A percentile compares a stretch with the other conserved stretches of the same genome.
Evolutionary conservation across 2,329 filamentous ascomycete species (phyloP).

Genomic region (Claviceps pazoutovae): DNA sequence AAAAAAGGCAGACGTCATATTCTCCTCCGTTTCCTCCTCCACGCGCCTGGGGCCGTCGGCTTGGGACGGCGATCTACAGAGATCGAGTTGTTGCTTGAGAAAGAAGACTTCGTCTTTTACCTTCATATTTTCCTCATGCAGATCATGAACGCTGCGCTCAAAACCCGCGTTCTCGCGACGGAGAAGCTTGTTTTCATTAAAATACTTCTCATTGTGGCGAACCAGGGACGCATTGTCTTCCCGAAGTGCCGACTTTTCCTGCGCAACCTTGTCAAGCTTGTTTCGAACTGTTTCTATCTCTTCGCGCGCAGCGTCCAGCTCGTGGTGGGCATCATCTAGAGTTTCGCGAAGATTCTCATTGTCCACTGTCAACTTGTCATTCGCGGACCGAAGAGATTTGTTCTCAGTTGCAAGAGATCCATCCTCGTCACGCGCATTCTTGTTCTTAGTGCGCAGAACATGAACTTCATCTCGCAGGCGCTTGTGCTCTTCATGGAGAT

Average conservation of each 20-base stretch:
- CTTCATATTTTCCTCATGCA: conserved; percentile 33
- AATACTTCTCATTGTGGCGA: conserved; percentile 41
- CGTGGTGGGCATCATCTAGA: conserved; percentile 25
- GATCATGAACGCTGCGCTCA: conserved; percentile 29
- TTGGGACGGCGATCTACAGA: conserved; percentile 24
- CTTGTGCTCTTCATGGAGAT: conserved; percentile 21
- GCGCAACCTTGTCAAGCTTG: conserved; percentile 23
- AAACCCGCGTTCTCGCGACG: conserved; percentile 33
- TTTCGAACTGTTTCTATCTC: conserved; percentile 26
- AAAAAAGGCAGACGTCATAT: conserved; percentile 46
- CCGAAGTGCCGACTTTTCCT: conserved; percentile 31
- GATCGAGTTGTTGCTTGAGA: conserved; percentile 30
- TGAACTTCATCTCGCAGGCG: conserved; percentile 25
- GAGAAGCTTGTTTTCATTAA: conserved; percentile 36
- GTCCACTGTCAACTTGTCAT: conserved; percentile 27
- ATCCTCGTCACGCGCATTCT: conserved; percentile 23
- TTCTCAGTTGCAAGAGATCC: conserved; percentile 31
- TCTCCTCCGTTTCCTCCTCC: conserved; percentile 30
- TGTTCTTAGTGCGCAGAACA: conserved; percentile 25
- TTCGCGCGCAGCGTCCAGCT: conserved; percentile 26
- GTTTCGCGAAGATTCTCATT: conserved; percentile 30
- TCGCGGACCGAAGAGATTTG: conserved; percentile 27
- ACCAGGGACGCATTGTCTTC: conserved; percentile 39
- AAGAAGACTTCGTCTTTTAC: conserved; percentile 33
- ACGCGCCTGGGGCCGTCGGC: conserved; percentile 21